Evolutionary conservation across 2,329 filamentous ascomycete genomes (phyloP).

Genomic region (Colletotrichum sp.): DNA sequence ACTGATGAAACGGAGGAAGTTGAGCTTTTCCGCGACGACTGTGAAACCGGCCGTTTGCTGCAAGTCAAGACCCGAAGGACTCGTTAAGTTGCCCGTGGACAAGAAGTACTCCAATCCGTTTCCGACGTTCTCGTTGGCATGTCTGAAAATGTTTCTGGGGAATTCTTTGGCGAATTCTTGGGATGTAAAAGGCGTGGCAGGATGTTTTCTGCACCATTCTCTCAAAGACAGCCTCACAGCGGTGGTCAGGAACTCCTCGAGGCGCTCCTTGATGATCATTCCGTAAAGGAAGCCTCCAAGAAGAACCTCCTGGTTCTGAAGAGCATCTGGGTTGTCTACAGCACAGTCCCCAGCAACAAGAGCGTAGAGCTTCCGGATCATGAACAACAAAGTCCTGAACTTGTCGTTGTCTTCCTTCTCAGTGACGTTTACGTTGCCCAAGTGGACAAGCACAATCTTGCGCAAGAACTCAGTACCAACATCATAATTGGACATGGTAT

Average conservation of each 20-base stretch:
- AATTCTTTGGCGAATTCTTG: slow-evolving; percentile 82
- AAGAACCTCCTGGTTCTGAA: slow-evolving; percentile 94
- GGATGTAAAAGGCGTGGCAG: slow-evolving; percentile 76
- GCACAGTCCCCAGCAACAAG: slow-evolving; percentile 91
- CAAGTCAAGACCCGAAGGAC: slow-evolving; percentile 88
- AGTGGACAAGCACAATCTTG: slow-evolving; percentile 87
- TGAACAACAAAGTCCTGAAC: slow-evolving; percentile 91
- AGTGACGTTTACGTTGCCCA: slow-evolving; percentile 85
- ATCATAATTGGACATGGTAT: slow-evolving; percentile 85
- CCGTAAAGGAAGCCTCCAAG: slow-evolving; percentile 93
- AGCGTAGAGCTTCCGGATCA: slow-evolving; percentile 94
- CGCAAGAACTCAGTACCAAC: slow-evolving; percentile 90
- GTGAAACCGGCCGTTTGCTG: slow-evolving; percentile 96
- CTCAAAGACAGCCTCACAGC: slow-evolving; percentile 56
- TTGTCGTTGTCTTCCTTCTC: slow-evolving; percentile 88
- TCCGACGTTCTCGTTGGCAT: slow-evolving; percentile 87
- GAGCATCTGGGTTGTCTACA: slow-evolving; percentile 93
- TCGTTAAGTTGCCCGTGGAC: slow-evolving; percentile 92
- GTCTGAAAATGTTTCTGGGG: slow-evolving; percentile 74
- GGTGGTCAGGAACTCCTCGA: slow-evolving; percentile 82
- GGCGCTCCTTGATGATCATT: slow-evolving; percentile 91
- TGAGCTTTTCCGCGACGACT: slow-evolving; percentile 97
- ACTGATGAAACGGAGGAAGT: slow-evolving; percentile 97
- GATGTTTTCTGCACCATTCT: slow-evolving; percentile 60
- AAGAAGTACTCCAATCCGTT: slow-evolving; percentile 92